Base-by-base conservation (phyloP, 352 stramenopile species). In the Phytophthora rubi region DNA sequence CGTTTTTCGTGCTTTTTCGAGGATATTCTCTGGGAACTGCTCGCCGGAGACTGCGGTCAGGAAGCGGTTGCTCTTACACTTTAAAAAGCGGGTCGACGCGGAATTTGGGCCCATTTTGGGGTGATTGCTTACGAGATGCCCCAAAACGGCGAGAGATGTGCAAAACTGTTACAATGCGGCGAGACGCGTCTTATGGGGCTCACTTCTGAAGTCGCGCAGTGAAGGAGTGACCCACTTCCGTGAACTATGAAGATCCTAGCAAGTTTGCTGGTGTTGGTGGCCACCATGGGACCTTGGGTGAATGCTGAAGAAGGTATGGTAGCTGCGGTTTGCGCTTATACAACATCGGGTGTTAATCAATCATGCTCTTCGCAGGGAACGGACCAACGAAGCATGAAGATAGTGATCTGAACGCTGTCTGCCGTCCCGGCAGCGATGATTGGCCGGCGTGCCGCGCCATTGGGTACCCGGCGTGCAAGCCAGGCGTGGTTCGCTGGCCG, bases 91-190 rank as follows among this genome's bases (percentile, higher is more conserved):
- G 13, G 2, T 47, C 13, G 39, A 13, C 39, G 13, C 39, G 39
- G 13, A 49, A 37, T 62, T 62, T 15, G n/a, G 39, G 37, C 39
- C 49, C 59, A 61, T 51, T 71, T 70, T 62, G 53, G 9, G 58
- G 37, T 66, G 64, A 71, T 71, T 66, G 64, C 64, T 57, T 61
- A 60, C 28, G 47, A n/a, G 37, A n/a, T 62, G 37, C 44, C 56
- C 56, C 28, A 66, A 59, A 45, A 39, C 1, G 13, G 55, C 62
- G 28, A 70, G 45, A 64, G 62, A 58, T 28, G 12, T 35, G 8
- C 15, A 37, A 30, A 39, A 59, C 10, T 42, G 21, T 8, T n/a
- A 64, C 65, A 73, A 71, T 67, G 26, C 32, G n/a, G 39, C 39
- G 30, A 62, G 12, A 8, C 42, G 51, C 15, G 18, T 53, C 49